Conservation (phyloP, 2,329 filamentous ascomycete species). For the Pyricularia pennisetigena region DNA sequence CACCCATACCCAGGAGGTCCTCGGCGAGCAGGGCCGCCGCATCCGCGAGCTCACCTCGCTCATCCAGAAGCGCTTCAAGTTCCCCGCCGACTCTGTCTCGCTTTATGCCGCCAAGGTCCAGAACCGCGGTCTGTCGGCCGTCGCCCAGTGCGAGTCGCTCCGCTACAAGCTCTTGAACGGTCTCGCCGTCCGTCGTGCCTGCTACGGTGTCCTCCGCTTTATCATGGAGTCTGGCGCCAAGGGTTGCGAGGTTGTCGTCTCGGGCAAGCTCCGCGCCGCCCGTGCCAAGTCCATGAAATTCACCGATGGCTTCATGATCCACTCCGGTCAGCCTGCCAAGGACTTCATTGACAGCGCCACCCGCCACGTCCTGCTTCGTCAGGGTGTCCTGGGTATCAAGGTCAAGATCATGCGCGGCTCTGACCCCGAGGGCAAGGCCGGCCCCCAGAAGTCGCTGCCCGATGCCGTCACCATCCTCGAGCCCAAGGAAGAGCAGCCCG, state of each 20-base stretch:
- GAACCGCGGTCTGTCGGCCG: conserved; percentile 98
- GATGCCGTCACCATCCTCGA: conserved; percentile 99
- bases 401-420: conserved; percentile 99
- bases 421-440: conserved; percentile 98
- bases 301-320: conserved; percentile 99
- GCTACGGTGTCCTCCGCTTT: conserved; percentile 99
- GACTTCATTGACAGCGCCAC: conserved; percentile 99
- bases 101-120: conserved; percentile 99
- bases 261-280: conserved; percentile 96
- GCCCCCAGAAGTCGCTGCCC: conserved; percentile 92
- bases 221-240: conserved; percentile 99
- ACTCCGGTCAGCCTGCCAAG: conserved; percentile 98
- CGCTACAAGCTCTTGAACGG: conserved; percentile 99
- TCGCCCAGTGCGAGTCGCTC: conserved; percentile 99
- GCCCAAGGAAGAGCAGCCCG: conserved; percentile 94
- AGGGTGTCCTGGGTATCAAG: conserved; percentile 99
- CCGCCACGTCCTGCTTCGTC: conserved; percentile 98
- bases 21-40: conserved; percentile 98
- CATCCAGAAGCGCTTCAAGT: conserved; percentile 99
- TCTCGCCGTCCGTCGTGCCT: conserved; percentile 94
- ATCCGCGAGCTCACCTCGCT: conserved; percentile 99
- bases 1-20: conserved; percentile 99
- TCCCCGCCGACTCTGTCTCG: conserved; percentile 99
- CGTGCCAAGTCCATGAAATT: conserved; percentile 99
- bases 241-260: conserved; percentile 99